phyloP scores from a whole-genome alignment of 2,329 filamentous ascomycete genomes.

The Trichoderma sp. region DNA sequence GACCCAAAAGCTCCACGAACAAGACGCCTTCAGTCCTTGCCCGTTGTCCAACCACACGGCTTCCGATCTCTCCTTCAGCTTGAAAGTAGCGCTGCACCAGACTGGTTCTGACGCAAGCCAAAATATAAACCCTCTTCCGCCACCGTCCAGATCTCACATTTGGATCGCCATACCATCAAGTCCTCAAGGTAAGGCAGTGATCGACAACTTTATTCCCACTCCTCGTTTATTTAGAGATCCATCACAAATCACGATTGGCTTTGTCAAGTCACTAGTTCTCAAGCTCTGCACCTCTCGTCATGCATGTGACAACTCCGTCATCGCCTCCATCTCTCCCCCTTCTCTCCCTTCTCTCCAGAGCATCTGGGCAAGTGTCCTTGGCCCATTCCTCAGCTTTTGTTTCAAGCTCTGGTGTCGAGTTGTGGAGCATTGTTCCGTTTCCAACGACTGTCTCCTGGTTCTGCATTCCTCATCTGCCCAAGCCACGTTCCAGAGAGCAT shows the following conservation, averaged over 20 bases:
- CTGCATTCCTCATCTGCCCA: conserved; percentile 10
- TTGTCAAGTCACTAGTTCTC: background rate
- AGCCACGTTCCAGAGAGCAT: conserved; percentile 3
- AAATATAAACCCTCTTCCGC: conserved; percentile 11
- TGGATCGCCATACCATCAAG: conserved; percentile 4
- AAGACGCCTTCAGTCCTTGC: conserved; percentile 21
- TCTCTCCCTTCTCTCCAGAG: background rate
- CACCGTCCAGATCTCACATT: background rate
- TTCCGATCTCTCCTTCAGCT: background rate
- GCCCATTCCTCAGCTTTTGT: conserved; percentile 7
- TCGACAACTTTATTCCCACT: background rate
- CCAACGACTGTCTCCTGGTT: background rate
- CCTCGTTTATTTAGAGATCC: background rate
- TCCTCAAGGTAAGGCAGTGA: conserved; percentile 13
- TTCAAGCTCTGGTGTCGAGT: background rate
- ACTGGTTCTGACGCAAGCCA: conserved; percentile 26
- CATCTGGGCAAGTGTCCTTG: conserved; percentile 7
- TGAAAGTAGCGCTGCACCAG: conserved; percentile 21
- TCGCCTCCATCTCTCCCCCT: background rate
- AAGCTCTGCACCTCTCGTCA: background rate
- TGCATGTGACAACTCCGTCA: background rate
- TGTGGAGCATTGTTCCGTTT: conserved; percentile 14
- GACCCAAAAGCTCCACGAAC: background rate
- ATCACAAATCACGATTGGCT: background rate
- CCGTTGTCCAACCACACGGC: conserved; percentile 25